phyloP scores from a whole-genome alignment of 768 basidiomycete species.

The Leccinum subtestaceum region DNA sequence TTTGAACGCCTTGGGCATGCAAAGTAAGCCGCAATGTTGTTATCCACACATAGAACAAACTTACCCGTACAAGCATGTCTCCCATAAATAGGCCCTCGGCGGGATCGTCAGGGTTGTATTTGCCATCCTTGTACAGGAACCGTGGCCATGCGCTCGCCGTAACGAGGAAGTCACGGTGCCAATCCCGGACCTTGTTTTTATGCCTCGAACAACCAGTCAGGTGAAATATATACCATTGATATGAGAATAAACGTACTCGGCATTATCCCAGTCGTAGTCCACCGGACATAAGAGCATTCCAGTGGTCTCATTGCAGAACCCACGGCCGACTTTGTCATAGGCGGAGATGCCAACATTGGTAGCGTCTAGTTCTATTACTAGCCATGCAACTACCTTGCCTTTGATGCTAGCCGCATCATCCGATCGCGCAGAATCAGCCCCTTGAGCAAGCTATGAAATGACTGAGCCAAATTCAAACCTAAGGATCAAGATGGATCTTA shows the following conservation, averaged over 20 bases:
- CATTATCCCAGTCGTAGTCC: not conserved
- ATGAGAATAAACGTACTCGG: not conserved
- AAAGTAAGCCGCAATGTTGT: not conserved
- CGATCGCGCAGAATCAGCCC: not conserved
- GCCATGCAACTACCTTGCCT: not conserved
- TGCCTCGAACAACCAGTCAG: not conserved
- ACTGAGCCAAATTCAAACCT: too few species aligned
- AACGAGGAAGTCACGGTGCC: not conserved
- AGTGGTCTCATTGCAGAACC: not conserved
- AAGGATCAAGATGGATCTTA: too few species aligned
- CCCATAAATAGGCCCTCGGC: not conserved
- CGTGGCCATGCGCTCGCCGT: not conserved
- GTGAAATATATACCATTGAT: not conserved
- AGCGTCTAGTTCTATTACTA: not conserved
- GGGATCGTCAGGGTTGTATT: not conserved
- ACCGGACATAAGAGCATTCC: not conserved
- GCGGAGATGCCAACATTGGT: not conserved
- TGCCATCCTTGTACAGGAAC: not conserved
- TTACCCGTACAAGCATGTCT: not conserved
- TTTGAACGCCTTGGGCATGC: not conserved
- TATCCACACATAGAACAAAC: not conserved
- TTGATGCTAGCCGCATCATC: not conserved
- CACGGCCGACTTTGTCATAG: not conserved
- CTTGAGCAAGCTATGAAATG: not conserved
- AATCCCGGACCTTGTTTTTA: not conserved